Evolutionary conservation across 306 rosid species (phyloP).

Genomic region (Cucurbita argyrosperma): DNA sequence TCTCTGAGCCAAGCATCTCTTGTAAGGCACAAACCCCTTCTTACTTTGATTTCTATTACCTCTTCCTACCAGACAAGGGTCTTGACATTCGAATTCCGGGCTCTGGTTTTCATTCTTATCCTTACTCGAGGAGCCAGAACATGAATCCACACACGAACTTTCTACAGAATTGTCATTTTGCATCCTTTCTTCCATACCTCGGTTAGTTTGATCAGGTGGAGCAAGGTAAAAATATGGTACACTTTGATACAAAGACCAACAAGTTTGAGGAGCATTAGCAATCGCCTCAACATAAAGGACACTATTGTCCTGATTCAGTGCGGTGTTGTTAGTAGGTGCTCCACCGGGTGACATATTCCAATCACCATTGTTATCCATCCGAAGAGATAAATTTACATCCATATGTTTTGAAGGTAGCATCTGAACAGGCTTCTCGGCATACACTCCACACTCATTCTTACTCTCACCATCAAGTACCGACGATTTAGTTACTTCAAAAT

Average conservation of each 20-base stretch:
- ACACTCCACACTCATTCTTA: slow-evolving; percentile 8
- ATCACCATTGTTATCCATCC: slow-evolving; percentile 12
- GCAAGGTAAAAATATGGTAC: slow-evolving; percentile 16
- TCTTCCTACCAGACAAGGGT: slow-evolving; percentile 6
- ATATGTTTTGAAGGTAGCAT: slow-evolving; percentile 16
- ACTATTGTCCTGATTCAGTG: neutral
- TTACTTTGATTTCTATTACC: slow-evolving; percentile 21
- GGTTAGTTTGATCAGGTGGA: slow-evolving; percentile 13
- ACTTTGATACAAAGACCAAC: slow-evolving; percentile 33
- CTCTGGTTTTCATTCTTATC: slow-evolving; percentile 26
- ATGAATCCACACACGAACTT: slow-evolving; percentile 44
- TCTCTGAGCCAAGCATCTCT: slow-evolving; percentile 65
- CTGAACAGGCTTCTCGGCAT: slow-evolving; percentile 24
- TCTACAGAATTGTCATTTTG: slow-evolving; percentile 23
- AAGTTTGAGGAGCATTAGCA: slow-evolving; percentile 18
- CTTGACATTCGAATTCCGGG: slow-evolving; percentile 16
- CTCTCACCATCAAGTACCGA: slow-evolving; percentile 10
- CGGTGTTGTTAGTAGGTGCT: neutral
- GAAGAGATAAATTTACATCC: slow-evolving; percentile 30
- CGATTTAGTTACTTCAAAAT: slow-evolving; percentile 13
- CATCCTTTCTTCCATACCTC: slow-evolving; percentile 17
- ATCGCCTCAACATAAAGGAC: neutral
- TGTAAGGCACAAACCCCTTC: slow-evolving; percentile 73
- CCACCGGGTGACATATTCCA: slow-evolving; percentile 9
- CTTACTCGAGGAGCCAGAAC: slow-evolving; percentile 24